These are phyloP conservation scores for Ceriops zippeliana DNA, from an alignment of 345 rosid genomes.

Conservation along the genomic window DNA sequence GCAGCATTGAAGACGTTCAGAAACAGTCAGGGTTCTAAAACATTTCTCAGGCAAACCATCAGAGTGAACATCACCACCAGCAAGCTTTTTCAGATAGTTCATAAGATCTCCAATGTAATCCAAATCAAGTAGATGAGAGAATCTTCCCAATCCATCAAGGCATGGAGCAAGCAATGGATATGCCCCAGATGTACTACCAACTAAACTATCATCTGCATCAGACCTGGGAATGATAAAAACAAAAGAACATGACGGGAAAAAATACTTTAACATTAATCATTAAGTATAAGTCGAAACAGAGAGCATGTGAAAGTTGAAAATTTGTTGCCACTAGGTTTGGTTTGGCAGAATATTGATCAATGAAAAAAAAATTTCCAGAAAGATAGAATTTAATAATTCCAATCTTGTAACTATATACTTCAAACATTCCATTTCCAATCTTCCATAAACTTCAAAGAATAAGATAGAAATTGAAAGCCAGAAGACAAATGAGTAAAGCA, in stretches of 20 bases:
- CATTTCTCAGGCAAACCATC: conserved; percentile 38
- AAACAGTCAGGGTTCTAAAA: conserved; percentile 41
- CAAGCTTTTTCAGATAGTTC: conserved; percentile 82
- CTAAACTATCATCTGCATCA: conserved; percentile 32
- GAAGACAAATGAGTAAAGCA: neutral
- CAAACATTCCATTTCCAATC: neutral
- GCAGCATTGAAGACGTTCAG: conserved; percentile 86
- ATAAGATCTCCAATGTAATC: conserved; percentile 89
- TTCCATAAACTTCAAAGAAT: neutral
- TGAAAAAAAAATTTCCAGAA: neutral
- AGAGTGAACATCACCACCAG: conserved; percentile 43
- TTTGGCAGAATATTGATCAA: neutral
- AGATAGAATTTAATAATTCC: neutral
- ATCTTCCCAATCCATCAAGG: conserved; percentile 80
- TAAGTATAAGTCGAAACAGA: neutral
- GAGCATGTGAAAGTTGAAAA: neutral
- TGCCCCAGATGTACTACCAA: conserved; percentile 36
- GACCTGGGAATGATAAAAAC: conserved; percentile 36
- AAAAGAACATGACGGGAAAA: neutral
- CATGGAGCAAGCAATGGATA: conserved; percentile 81
- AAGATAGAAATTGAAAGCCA: neutral
- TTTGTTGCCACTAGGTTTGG: neutral
- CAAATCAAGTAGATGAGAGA: conserved; percentile 75
- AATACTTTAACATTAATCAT: neutral
- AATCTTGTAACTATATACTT: neutral